Base-by-base conservation (phyloP, 176 grass and related monocot genomes). In the Musa schizocarpa region DNA sequence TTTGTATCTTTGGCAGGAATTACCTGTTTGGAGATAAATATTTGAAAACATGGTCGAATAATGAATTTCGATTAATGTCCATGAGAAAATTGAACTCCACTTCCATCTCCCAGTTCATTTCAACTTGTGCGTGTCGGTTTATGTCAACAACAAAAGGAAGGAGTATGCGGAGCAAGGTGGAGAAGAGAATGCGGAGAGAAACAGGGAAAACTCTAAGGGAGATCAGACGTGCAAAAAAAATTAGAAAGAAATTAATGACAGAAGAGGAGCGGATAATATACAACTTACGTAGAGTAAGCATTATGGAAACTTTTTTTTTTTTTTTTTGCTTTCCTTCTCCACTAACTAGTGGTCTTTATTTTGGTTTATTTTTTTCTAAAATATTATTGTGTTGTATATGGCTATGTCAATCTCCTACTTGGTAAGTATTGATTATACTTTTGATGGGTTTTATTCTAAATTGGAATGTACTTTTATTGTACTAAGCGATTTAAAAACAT, bases 231-330 rank as follows among this genome's bases (percentile, higher is more conserved):
- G 88, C 95, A 14, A 88, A 91, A 73, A 99, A 99, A 79, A 84
- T 99, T 56, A 78, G 95, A 77, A 99, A 88, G 81, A 92, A 99
- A 68, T 85, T 99, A 80, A 99, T 99, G 95, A 94, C 95, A 10
- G 90, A 99, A 6, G 86, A 99, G 70, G 95, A 92, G 86, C 87
- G 87, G 86, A 84, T 89, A 67, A 87, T 92, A 78, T 91, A 94
- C 80, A 93, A 87, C 78, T 68, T 94, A 82, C 81, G 95, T 23
- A 85, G 95, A 87, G 90, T 99, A 78, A 63, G 56, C 3, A 58
- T 68, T 19, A 13, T 69, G 7, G 34, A 69, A 69, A 19, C 7
- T 50, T 3, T 0, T 9, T 19, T 14, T 17, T 69, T 13, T 69
- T 69, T 4, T 34, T 69, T 50, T 69, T 7, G 50, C 34, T 43